Conservation (phyloP, 495 filamentous ascomycete species). For the Immersiella caudata region DNA sequence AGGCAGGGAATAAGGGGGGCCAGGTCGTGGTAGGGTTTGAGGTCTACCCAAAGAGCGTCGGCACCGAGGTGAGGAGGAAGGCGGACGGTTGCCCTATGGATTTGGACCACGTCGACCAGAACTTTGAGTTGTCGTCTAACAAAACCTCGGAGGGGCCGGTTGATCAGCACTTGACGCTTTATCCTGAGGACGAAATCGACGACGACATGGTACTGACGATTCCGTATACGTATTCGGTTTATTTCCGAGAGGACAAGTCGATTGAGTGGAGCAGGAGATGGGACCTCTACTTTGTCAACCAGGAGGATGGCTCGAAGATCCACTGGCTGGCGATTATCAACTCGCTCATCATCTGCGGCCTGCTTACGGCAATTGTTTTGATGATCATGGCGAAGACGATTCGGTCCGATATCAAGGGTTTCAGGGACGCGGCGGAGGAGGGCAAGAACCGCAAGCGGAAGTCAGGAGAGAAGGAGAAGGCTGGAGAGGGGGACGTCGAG, state of each 20-base stretch:
- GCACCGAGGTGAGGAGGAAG: slow-evolving; percentile 57
- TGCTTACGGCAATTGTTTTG: slow-evolving; percentile 80
- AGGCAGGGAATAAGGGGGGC: slow-evolving; percentile 66
- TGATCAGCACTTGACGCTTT: slow-evolving; percentile 62
- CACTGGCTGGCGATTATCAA: slow-evolving; percentile 95
- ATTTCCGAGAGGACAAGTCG: slow-evolving; percentile 81
- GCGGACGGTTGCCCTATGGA: slow-evolving; percentile 68
- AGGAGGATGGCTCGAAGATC: slow-evolving; percentile 80
- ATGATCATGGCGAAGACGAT: slow-evolving; percentile 86
- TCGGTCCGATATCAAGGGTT: slow-evolving; percentile 75
- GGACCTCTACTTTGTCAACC: slow-evolving; percentile 93
- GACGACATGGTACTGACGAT: slow-evolving; percentile 74
- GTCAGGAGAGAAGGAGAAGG: slow-evolving; percentile 65
- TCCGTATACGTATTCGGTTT: slow-evolving; percentile 91
- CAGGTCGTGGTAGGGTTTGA: slow-evolving; percentile 92
- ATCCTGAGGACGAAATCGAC: slow-evolving; percentile 56
- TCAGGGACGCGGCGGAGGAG: slow-evolving; percentile 67
- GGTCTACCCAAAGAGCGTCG: slow-evolving; percentile 87
- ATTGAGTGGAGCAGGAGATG: slow-evolving; percentile 87
- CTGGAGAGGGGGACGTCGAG: slow-evolving; percentile 58
- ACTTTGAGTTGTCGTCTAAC: slow-evolving; percentile 70
- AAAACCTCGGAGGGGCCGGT: slow-evolving; percentile 44
- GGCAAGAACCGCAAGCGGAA: slow-evolving; percentile 60
- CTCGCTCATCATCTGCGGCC: slow-evolving; percentile 81
- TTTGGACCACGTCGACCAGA: slow-evolving; percentile 61